These are phyloP conservation scores for Durusdinium trenchii DNA, from an alignment of 73 alveolate species.

Conservation along the genomic window DNA sequence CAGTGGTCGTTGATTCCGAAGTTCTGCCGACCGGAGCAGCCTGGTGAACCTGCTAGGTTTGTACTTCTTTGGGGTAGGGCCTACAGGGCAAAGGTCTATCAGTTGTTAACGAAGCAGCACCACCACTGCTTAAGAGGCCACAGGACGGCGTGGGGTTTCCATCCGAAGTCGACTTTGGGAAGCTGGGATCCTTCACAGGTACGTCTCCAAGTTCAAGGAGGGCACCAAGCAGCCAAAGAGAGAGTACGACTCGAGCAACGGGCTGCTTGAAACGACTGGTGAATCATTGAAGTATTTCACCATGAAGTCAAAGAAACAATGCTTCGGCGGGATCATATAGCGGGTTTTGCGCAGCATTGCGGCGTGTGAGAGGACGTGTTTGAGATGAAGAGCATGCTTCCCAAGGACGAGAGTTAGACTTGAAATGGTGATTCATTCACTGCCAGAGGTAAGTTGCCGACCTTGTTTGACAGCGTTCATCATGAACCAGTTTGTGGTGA, in stretches of 20 bases:
- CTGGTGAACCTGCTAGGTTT: no score
- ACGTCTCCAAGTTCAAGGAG: constrained; percentile 80
- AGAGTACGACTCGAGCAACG: not conserved
- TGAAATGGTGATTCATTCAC: not conserved
- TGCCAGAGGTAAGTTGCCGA: not conserved
- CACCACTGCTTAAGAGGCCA: not conserved
- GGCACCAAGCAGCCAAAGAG: not conserved
- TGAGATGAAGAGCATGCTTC: constrained; percentile 74
- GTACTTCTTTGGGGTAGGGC: not conserved
- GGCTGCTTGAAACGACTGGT: not conserved
- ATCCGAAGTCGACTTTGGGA: not conserved
- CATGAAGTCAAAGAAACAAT: not conserved
- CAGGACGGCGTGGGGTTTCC: not conserved
- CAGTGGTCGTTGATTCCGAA: not conserved
- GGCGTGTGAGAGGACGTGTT: constrained; percentile 49
- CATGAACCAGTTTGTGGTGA: not conserved
- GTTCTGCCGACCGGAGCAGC: not conserved
- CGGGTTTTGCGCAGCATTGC: not conserved
- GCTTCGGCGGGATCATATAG: not conserved
- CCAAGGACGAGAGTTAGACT: not conserved
- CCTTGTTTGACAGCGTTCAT: not conserved
- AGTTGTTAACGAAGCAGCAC: not conserved
- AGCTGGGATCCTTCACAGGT: not conserved
- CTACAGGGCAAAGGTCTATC: not conserved
- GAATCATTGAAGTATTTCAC: not conserved